phyloP scores from a whole-genome alignment of 331 rosid species.

The Rosa hybrid region DNA sequence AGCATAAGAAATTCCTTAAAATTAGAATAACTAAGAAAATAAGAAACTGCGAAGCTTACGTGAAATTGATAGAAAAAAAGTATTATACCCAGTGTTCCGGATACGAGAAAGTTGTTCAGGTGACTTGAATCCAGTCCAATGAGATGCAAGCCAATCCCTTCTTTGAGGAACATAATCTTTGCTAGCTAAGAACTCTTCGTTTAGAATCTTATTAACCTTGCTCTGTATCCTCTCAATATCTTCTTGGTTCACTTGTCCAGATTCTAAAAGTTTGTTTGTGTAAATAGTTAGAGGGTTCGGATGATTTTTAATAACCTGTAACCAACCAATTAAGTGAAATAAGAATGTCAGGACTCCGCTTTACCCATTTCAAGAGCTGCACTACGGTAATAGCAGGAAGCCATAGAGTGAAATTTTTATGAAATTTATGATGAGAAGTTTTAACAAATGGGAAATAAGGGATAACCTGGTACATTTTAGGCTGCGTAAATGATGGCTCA shows the following conservation, averaged over 20 bases:
- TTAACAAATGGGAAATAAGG: not conserved
- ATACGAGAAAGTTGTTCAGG: constrained; percentile 95
- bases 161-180: constrained; percentile 85
- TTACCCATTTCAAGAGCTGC: constrained; percentile 18
- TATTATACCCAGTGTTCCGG: constrained; percentile 82
- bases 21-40: not conserved
- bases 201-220: constrained; percentile 74
- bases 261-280: constrained; percentile 73
- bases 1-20: constrained; percentile 26
- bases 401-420: not conserved
- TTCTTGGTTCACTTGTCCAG: constrained; percentile 67
- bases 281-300: constrained; percentile 86
- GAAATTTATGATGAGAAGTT: not conserved
- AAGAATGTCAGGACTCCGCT: constrained; percentile 21
- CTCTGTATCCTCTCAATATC: constrained; percentile 64
- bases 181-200: constrained; percentile 88
- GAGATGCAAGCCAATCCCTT: constrained; percentile 99
- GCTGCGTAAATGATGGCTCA: constrained; percentile 97
- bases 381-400: constrained; percentile 8
- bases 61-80: constrained; percentile 12
- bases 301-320: constrained; percentile 78
- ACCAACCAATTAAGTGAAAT: constrained; percentile 12
- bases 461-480: constrained; percentile 94
- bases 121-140: constrained; percentile 96
- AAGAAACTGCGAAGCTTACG: not conserved